Base-by-base conservation (phyloP, 768 basidiomycete species). In the Trametes elegans region DNA sequence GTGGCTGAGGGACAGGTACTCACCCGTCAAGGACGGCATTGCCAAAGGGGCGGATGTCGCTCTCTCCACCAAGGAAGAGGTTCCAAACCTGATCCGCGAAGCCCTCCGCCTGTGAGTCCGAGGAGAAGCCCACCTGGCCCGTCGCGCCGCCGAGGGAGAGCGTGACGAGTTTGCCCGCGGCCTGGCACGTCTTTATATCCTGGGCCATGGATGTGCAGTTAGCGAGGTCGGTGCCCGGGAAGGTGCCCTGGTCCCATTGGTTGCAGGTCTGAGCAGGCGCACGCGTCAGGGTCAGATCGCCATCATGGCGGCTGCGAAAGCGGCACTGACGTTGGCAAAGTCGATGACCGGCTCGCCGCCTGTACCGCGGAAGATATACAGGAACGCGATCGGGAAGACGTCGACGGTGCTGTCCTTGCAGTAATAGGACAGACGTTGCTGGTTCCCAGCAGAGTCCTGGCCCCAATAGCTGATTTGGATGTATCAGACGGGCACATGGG, bases 31-130 rank as follows among this genome's bases (percentile, higher is more conserved):
- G 73, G 49, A 88, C 75, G 2, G 86, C 88, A 53, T 63, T 70
- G 24, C 88, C 88, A 59, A 90, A 90, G 0, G 88, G 88, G 55
- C 88, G 77, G n/a, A 80, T 87, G 31, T 64, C 63, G 54, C 79
- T 81, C 0, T 71, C 72, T 27, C 86, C 85, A 8, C 86, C 88
- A 24, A 90, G 71, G 68, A 89, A 88, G 45, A 85, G 52, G 62
- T 86, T 73, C 88, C 88, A 89, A 46, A 90, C 80, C 0, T 79
- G 80, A 50, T 83, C 73, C 1, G 82, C 87, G 65, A 86, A 88
- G 7, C 73, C 67, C 18, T 69, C 63, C 3, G 81, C 87, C 61
- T 85, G 78, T 4, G 73, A 66, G 54, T 84, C 84, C 38, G 78
- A 81, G 31, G 74, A 63, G 64, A 88, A 88, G 3, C 79, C 80